A percentile compares a stretch with the other conserved stretches of the same genome.
phyloP scores from a whole-genome alignment of 805 yeast species.

The Nakazawaea populi region DNA sequence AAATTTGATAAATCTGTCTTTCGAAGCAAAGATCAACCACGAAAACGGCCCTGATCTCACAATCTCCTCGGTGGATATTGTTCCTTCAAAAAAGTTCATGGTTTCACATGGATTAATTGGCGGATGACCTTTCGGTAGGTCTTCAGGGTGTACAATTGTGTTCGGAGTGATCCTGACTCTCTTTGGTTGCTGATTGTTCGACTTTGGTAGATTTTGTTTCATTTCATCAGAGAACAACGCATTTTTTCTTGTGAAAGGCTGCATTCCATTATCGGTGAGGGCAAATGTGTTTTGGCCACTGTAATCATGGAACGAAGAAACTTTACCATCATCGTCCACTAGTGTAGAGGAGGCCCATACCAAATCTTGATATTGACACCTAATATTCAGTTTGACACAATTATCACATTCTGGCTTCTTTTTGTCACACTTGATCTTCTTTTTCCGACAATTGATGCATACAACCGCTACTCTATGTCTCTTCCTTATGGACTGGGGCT shows the following conservation, averaged over 20 bases:
- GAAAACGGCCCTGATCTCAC: conserved; percentile 8
- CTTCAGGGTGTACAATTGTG: neutral
- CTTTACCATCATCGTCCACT: conserved; percentile 6
- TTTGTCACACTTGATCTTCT: conserved; percentile 42
- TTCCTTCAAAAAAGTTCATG: conserved; percentile 4
- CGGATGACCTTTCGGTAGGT: conserved; percentile 2
- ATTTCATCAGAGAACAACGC: neutral
- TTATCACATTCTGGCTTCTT: conserved; percentile 27
- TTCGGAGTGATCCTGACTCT: neutral
- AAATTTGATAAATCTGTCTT: conserved; percentile 6
- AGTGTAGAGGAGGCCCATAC: conserved; percentile 10
- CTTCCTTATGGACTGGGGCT: conserved; percentile 15
- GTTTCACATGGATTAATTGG: neutral
- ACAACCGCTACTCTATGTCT: conserved; percentile 39
- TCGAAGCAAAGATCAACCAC: conserved; percentile 8
- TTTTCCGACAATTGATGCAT: conserved; percentile 38
- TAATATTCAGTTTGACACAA: conserved; percentile 3
- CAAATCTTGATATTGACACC: conserved; percentile 7
- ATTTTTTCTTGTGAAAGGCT: neutral
- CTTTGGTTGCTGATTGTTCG: neutral
- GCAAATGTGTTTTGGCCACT: conserved; percentile 2
- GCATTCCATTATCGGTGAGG: neutral
- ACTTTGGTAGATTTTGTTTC: neutral
- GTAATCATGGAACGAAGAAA: conserved; percentile 5
- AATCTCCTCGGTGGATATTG: conserved; percentile 5